Evolutionary conservation across 208 protist species (phyloP), one percentile per base, ranked within the genome.

Genomic region (Blastocrithidia nonstop): DNA sequence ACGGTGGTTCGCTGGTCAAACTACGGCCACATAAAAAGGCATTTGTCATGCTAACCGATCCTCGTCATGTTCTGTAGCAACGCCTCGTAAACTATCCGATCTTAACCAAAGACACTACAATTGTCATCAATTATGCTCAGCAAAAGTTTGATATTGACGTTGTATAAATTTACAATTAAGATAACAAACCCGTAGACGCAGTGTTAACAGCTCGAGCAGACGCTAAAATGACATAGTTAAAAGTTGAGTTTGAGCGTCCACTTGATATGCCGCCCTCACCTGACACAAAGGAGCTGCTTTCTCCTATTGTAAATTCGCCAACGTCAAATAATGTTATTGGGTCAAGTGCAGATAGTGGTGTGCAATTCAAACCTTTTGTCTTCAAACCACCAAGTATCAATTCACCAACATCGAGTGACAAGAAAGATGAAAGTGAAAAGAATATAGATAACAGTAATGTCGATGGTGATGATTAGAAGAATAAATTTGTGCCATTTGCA

Each of bases 241-340:
- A 96, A 40, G 86, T 96, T 4, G 91, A 96, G 33, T 96, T 97
- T 65, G 88, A 87, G 26, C 60, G 86, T 4, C 90, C 91, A 4
- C 57, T 90, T 1, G 89, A 94, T 56, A 90, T 92, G 82, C 82
- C 81, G 6, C 66, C 69, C 6, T 82, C 72, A 1, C 80, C 77
- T n/a, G n/a, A n/a, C n/a, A n/a, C n/a, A n/a, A n/a, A n/a, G 3
- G 50, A 51, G 3, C 48, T 71, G 28, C 37, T 26, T 24, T 37
- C 38, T 9, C 25, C 28, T 44, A 15, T 26, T 19, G 4, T 36
- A 5, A 20, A 15, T 20, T 23, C 33, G 2, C 48, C 57, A 21
- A 46, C 54, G 4, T 61, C 57, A 8, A 42, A 43, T 19, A 84
- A 89, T 51, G 64, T 84, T 0, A 78, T 84, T 42, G 75, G 75